Percentiles rank a stretch among this genome's conserved stretches.
Evolutionary conservation across 345 rosid species (phyloP).

Genomic region (Acer saccharum): DNA sequence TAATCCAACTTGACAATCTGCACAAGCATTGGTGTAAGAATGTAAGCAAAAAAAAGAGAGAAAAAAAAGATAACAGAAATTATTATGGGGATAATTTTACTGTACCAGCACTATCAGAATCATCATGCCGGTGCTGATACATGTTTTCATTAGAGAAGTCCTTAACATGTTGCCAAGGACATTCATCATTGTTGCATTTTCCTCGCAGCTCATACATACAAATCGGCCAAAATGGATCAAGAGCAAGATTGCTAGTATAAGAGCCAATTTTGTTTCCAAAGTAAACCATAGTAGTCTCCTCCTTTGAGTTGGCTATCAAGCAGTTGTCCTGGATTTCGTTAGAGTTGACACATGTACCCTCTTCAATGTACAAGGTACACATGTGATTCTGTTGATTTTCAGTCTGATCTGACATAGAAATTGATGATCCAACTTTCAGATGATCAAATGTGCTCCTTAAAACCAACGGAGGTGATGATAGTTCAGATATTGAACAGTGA

Average conservation of each 20-base stretch:
- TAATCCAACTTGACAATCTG: constrained; percentile 55
- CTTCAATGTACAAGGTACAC: constrained; percentile 17
- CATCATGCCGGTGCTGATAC: constrained; percentile 31
- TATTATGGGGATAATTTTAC: constrained; percentile 27
- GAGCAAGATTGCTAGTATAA: constrained; percentile 47
- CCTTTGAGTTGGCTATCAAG: constrained; percentile 29
- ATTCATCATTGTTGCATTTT: constrained; percentile 90
- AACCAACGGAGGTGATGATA: constrained; percentile 41
- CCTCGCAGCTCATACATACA: constrained; percentile 96
- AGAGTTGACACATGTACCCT: constrained; percentile 28
- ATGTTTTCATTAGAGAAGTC: constrained; percentile 44
- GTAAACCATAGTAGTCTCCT: constrained; percentile 24
- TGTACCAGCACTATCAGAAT: constrained; percentile 50
- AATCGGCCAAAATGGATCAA: constrained; percentile 85
- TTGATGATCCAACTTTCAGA: constrained; percentile 41
- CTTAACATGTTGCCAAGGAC: constrained; percentile 91
- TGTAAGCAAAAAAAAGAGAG: constrained; percentile 8
- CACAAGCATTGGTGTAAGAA: constrained; percentile 28
- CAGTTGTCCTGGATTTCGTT: constrained; percentile 32
- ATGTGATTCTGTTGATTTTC: constrained; percentile 27
- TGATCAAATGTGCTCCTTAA: constrained; percentile 59
- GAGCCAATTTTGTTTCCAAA: constrained; percentile 45
- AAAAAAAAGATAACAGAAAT: constrained; percentile 16
- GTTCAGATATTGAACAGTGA: constrained; percentile 26
- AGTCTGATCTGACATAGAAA: constrained; percentile 27